Conservation (phyloP, 345 rosid species). For the Punica granatum region DNA sequence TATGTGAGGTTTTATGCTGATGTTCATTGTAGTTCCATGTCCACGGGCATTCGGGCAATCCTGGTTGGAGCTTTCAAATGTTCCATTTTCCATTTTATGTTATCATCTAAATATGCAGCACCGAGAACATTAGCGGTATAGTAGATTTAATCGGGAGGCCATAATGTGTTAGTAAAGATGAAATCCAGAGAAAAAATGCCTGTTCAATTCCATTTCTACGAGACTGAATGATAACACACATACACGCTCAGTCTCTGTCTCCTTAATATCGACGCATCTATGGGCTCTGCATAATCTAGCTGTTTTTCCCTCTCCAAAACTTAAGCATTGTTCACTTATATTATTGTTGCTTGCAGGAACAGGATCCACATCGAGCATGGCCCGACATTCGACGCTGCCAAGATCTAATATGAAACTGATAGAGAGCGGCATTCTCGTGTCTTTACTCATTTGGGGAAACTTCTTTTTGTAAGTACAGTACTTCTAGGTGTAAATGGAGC, state of each 20-base stretch:
- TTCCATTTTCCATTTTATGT: neutral
- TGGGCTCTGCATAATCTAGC: neutral
- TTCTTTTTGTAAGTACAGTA: neutral
- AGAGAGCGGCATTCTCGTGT: neutral
- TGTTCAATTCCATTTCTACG: too few species aligned
- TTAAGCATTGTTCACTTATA: neutral
- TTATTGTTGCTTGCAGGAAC: neutral
- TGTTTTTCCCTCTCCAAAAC: neutral
- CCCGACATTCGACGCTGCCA: neutral
- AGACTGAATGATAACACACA: too few species aligned
- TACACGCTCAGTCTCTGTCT: too few species aligned
- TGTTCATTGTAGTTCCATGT: neutral
- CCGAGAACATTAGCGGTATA: neutral
- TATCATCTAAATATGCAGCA: neutral
- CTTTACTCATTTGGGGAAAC: neutral
- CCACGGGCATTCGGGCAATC: neutral
- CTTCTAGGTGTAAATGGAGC: too few species aligned
- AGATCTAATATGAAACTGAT: neutral
- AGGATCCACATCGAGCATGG: neutral
- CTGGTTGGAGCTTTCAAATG: neutral
- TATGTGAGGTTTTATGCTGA: neutral
- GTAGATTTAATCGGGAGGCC: neutral
- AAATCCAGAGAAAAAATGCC: too few species aligned
- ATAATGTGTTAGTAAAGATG: too few species aligned
- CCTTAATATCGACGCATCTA: too few species aligned